These are phyloP conservation scores for Claviceps monticola DNA, from an alignment of 2,329 filamentous ascomycete species.

Conservation along the genomic window DNA sequence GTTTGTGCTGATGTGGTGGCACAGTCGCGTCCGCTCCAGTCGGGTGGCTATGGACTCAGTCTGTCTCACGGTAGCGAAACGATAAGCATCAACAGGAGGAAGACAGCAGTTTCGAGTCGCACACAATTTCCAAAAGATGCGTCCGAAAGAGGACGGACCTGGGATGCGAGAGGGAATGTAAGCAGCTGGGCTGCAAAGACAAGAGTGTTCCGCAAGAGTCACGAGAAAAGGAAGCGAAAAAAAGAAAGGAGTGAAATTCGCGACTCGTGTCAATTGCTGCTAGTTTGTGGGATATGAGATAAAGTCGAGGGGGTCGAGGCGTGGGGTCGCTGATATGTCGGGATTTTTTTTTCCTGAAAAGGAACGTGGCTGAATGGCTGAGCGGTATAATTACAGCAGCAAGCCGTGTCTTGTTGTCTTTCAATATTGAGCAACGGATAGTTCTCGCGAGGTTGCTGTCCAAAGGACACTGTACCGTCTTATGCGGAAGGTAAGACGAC, in stretches of 20 bases:
- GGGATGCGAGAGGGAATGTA: neutral
- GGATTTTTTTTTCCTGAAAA: neutral
- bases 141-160: neutral
- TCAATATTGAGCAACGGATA: neutral
- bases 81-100: neutral
- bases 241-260: neutral
- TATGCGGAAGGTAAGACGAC: neutral
- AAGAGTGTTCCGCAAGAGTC: too few relatives aligned
- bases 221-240: neutral
- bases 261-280: too few relatives aligned
- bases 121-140: neutral
- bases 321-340: too few relatives aligned
- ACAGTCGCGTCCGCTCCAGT: neutral
- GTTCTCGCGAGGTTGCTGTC: neutral
- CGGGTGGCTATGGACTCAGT: neutral
- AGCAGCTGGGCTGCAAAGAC: too few relatives aligned
- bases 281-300: too few relatives aligned
- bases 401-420: neutral
- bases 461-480: neutral
- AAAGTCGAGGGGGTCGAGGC: too few relatives aligned
- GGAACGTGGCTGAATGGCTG: neutral
- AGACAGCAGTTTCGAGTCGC: neutral
- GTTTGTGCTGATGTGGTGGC: neutral
- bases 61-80: neutral
- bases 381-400: neutral